Base-by-base conservation (phyloP, 2,329 filamentous ascomycete genomes). In the Elsinoe perseae region DNA sequence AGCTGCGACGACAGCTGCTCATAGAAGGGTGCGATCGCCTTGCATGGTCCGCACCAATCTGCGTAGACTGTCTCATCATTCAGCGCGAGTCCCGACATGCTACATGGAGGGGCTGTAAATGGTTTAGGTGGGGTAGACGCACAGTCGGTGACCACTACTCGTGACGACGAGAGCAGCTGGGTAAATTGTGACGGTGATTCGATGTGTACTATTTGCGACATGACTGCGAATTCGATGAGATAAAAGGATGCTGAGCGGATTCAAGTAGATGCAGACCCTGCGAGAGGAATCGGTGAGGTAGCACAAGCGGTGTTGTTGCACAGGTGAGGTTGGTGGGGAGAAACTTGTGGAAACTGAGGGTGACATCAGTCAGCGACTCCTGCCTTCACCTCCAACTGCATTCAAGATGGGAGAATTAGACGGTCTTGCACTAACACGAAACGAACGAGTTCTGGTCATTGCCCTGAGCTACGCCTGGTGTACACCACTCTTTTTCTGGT, bases 101-200 rank as follows among this genome's bases (percentile, higher is more conserved):
- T 3, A n/a, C 18, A 28, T 53, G 32, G 34, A 38, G 56, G 30
- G 56, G 40, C 44, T 14, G 9, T 7, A 53, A 3, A 2, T 44
- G 40, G 9, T 25, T 6, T 50, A 30, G 44, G 16, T 42, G 54
- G 48, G 59, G 48, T 56, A 59, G n/a, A 78, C 88, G 80, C 77
- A 95, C 90, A 96, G 74, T 95, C 88, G 66, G 86, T 84, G 56
- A 97, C 85, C 40, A 97, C 88, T 58, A 95, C 82, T 62, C 81
- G 82, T 30, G 87, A 90, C 56, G 80, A 82, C 60, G 80, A 80
- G 60, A 95, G 78, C 59, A 93, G 72, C 28, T 75, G 72, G 64
- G 77, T 79, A 65, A 95, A 85, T 67, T 92, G 83, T 38, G 66
- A 60, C 10, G 73, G 68, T 46, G 73, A 75, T 38, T 69, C 66